Evolutionary conservation across 768 basidiomycete genomes (phyloP).

Genomic region (Kwoniella shandongensis): DNA sequence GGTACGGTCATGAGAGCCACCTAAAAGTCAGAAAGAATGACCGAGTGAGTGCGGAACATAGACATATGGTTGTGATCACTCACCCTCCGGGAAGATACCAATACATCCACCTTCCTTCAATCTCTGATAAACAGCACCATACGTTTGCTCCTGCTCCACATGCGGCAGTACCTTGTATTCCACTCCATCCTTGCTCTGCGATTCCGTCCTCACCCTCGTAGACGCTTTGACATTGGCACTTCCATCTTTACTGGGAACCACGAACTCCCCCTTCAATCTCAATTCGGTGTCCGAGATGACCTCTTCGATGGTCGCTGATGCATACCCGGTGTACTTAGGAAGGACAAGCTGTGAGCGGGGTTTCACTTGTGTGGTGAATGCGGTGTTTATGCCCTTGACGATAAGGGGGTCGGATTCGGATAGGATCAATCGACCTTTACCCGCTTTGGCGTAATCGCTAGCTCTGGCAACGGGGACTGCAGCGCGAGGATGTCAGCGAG

Average conservation of each 20-base stretch:
- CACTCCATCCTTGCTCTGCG: slow-evolving; percentile 60
- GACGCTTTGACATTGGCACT: slow-evolving; percentile 51
- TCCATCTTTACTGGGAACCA: slow-evolving; percentile 48
- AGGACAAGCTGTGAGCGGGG: slow-evolving; percentile 59
- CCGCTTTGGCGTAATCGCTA: slow-evolving; percentile 75
- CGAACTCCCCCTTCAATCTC: slow-evolving; percentile 45
- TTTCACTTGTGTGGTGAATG: slow-evolving; percentile 71
- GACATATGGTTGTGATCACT: too few relatives aligned
- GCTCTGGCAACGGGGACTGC: slow-evolving; percentile 91
- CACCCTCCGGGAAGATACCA: slow-evolving; percentile 98
- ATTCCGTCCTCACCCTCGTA: slow-evolving; percentile 35
- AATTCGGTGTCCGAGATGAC: slow-evolving; percentile 85
- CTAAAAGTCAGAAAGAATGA: slow-evolving; percentile 56
- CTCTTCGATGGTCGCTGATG: slow-evolving; percentile 78
- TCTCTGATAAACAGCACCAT: slow-evolving; percentile 83
- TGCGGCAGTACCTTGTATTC: slow-evolving; percentile 80
- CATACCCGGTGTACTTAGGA: slow-evolving; percentile 73
- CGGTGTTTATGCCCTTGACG: slow-evolving; percentile 78
- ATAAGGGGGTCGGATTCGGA: slow-evolving; percentile 74
- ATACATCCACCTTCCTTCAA: slow-evolving; percentile 84
- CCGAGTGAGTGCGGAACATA: too few relatives aligned
- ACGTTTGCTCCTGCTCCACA: slow-evolving; percentile 93
- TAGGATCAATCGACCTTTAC: slow-evolving; percentile 69
- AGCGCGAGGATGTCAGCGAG: neutral
- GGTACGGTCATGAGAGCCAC: slow-evolving; percentile 96